Percentiles rank a stretch among this genome's conserved stretches.
Conservation (phyloP, 495 filamentous ascomycete genomes). For the Xylaria nigripes region DNA sequence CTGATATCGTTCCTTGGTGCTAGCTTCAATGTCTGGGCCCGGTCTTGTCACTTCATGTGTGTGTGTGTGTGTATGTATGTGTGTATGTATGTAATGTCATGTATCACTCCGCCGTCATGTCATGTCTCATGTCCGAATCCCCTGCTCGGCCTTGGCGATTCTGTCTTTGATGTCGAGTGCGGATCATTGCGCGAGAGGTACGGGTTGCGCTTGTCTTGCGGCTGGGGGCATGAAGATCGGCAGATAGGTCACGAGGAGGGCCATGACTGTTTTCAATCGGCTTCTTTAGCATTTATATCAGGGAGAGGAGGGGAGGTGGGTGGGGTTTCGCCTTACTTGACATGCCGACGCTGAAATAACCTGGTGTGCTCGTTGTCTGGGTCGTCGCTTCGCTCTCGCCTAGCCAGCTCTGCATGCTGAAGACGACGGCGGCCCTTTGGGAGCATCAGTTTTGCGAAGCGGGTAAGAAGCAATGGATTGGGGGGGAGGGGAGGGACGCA, state of each 20-base stretch:
- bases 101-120: no score
- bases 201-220: conserved; percentile 15
- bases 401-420: conserved; percentile 79
- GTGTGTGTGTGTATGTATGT: no score
- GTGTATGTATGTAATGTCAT: no score
- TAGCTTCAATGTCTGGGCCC: no score
- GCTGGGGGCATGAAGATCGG: conserved; percentile 71
- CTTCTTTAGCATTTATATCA: background rate
- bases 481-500: conserved; percentile 29
- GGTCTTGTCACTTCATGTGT: no score
- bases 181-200: background rate
- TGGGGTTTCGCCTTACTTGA: conserved; percentile 49
- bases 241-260: conserved; percentile 72
- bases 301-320: background rate
- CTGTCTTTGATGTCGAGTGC: no score
- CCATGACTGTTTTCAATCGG: conserved; percentile 51
- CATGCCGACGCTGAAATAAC: conserved; percentile 80
- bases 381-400: conserved; percentile 67
- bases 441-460: background rate
- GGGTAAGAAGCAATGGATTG: background rate
- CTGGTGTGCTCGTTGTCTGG: conserved; percentile 61
- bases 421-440: conserved; percentile 69
- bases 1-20: no score
- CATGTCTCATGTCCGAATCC: no score
- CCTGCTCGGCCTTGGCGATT: no score